phyloP scores from a whole-genome alignment of 169 alveolate species.

The Cardiosporidium cionae region DNA sequence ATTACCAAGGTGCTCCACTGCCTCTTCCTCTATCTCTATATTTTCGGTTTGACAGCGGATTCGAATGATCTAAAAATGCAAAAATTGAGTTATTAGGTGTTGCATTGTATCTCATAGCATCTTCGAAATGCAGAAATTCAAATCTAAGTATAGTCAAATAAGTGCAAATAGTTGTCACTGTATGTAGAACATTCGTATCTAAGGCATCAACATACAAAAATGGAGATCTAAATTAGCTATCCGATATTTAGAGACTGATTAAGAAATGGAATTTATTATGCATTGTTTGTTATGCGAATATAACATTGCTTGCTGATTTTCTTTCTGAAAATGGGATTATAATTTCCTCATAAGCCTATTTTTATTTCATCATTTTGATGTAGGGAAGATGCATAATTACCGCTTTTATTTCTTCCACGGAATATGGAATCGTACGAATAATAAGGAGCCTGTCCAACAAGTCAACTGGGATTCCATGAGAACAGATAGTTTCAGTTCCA shows the following conservation, averaged over 20 bases:
- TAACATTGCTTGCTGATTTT: too few relatives aligned
- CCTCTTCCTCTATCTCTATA: constrained; percentile 88
- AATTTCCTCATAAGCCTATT: too few relatives aligned
- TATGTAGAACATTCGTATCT: too few relatives aligned
- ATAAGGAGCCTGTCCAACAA: constrained; percentile 95
- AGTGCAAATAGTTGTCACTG: background rate
- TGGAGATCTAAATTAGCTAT: background rate
- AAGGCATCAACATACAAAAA: background rate
- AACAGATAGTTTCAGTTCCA: constrained; percentile 95
- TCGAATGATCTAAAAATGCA: constrained; percentile 77
- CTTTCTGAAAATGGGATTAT: too few relatives aligned
- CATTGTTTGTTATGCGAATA: too few relatives aligned
- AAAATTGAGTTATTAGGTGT: constrained; percentile 6
- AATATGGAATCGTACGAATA: constrained; percentile 94
- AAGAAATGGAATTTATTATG: too few relatives aligned
- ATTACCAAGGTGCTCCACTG: constrained; percentile 87
- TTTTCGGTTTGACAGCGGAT: constrained; percentile 93
- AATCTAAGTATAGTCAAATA: background rate
- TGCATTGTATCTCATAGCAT: constrained; percentile 2
- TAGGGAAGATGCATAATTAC: too few relatives aligned
- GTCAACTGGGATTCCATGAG: constrained; percentile 99
- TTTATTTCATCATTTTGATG: too few relatives aligned
- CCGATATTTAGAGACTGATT: too few relatives aligned
- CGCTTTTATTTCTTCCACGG: constrained; percentile 72
- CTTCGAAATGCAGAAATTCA: too few relatives aligned